phyloP scores from a whole-genome alignment of 805 yeast genomes.

The Candida silvatica region DNA sequence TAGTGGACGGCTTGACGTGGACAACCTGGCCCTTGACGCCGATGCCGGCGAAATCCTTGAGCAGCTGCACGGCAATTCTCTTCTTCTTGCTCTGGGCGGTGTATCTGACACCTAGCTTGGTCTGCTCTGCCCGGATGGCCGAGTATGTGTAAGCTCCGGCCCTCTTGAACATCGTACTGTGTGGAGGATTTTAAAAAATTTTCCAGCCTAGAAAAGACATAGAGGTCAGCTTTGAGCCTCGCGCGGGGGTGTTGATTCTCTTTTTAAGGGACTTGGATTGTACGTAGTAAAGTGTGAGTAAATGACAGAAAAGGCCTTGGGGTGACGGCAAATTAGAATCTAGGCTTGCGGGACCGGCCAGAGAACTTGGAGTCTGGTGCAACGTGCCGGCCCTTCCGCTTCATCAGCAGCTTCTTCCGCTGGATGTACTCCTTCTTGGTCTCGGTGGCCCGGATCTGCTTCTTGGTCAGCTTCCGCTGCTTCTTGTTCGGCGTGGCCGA shows the following conservation, averaged over 20 bases:
- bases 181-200: too few species aligned
- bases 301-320: too few species aligned
- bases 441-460: constrained; percentile 51
- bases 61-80: constrained; percentile 66
- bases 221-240: too few species aligned
- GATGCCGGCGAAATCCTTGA: constrained; percentile 52
- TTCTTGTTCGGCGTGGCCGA: constrained; percentile 33
- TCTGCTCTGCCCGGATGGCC: constrained; percentile 9
- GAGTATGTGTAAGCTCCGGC: too few species aligned
- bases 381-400: constrained; percentile 81
- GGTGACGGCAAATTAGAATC: constrained; percentile 45
- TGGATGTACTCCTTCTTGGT: constrained; percentile 70
- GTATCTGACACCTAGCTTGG: constrained; percentile 28
- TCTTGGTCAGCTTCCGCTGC: constrained; percentile 34
- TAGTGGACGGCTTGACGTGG: constrained; percentile 66
- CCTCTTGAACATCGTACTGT: too few species aligned
- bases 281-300: too few species aligned
- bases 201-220: too few species aligned
- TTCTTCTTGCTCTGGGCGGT: constrained; percentile 43
- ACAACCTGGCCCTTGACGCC: constrained; percentile 70
- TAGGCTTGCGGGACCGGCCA: constrained; percentile 70
- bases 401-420: constrained; percentile 91
- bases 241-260: too few species aligned
- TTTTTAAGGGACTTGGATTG: too few species aligned
- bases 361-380: constrained; percentile 89